phyloP scores from a whole-genome alignment of 2,329 filamentous ascomycete genomes.

The Ceratocystis diversiconidia region DNA sequence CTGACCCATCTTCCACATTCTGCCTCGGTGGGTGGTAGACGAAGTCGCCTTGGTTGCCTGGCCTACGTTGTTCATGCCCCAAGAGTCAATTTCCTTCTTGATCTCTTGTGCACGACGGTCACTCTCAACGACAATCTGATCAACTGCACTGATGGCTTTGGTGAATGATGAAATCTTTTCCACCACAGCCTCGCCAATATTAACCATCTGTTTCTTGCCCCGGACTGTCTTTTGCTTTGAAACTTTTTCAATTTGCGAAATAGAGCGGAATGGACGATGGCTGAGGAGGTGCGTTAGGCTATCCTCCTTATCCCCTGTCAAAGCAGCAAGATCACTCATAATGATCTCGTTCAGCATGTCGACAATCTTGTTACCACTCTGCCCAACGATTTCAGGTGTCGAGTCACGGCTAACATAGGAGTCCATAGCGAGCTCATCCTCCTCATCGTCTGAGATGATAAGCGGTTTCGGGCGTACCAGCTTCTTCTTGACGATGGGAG shows the following conservation, averaged over 20 bases:
- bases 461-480: conserved; percentile 16
- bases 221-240: conserved; percentile 37
- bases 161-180: conserved; percentile 54
- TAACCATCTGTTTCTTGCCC: conserved; percentile 27
- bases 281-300: conserved; percentile 55
- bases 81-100: conserved; percentile 32
- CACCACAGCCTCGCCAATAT: conserved; percentile 40
- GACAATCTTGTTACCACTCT: conserved; percentile 41
- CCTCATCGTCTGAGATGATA: conserved; percentile 27
- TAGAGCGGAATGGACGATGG: conserved; percentile 53
- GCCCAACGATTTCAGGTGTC: conserved; percentile 18
- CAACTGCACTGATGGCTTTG: conserved; percentile 67
- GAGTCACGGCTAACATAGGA: conserved; percentile 17
- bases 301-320: conserved; percentile 59
- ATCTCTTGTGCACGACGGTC: conserved; percentile 51
- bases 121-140: conserved; percentile 64
- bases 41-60: conserved; percentile 22
- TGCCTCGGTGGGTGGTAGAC: conserved; percentile 4
- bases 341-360: conserved; percentile 73
- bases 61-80: conserved; percentile 37
- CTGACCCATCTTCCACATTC: conserved; percentile 33
- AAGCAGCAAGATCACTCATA: conserved; percentile 61
- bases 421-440: conserved; percentile 30
- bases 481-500: conserved; percentile 3
- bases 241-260: conserved; percentile 48